phyloP scores from a whole-genome alignment of 73 alveolate genomes.

The Durusdinium trenchii region DNA sequence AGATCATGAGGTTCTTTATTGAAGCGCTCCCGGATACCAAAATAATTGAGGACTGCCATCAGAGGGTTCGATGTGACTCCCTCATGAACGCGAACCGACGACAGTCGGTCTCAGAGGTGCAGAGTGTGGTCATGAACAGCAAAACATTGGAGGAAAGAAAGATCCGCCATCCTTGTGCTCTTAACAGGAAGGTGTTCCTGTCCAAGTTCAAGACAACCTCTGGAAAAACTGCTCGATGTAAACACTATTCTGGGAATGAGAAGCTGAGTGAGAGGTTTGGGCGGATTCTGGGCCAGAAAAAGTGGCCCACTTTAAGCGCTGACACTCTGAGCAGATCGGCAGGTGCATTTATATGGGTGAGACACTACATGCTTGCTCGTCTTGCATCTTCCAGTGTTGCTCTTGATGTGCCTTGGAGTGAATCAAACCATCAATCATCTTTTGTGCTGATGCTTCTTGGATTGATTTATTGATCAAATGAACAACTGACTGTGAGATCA shows the following conservation, averaged over 20 bases:
- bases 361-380: neutral
- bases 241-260: neutral
- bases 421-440: too few species aligned
- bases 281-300: neutral
- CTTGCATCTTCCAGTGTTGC: neutral
- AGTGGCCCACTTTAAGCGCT: neutral
- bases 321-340: neutral
- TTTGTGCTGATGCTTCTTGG: too few species aligned
- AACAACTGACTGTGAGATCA: too few species aligned
- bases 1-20: neutral
- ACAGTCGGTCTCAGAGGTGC: neutral
- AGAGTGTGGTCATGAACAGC: neutral
- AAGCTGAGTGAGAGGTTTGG: neutral
- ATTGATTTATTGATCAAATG: too few species aligned
- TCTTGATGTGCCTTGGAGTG: neutral
- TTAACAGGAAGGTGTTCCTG: neutral
- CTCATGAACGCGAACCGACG: neutral
- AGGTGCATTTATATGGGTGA: slow-evolving; percentile 3
- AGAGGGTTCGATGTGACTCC: neutral
- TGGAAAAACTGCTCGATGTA: neutral
- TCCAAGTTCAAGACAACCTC: neutral
- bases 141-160: neutral
- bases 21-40: neutral
- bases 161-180: neutral
- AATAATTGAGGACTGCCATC: slow-evolving; percentile 1